Evolutionary conservation across 805 yeast species (phyloP), one percentile per base, ranked within the genome.

Genomic region (Cyberlindnera xishuangbannaensis): DNA sequence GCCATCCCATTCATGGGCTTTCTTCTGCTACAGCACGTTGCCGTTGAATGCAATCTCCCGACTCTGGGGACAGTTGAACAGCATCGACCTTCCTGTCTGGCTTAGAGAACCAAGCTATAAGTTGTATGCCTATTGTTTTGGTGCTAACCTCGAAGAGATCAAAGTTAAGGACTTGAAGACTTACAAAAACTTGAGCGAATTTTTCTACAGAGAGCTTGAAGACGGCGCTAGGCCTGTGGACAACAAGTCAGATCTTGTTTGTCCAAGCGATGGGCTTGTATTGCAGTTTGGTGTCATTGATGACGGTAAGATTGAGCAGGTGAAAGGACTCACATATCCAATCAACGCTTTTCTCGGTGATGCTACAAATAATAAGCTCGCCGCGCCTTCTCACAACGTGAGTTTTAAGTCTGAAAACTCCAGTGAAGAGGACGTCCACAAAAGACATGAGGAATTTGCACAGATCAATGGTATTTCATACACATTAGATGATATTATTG

Each of bases 191-290:
- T 69, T 92, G 37, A 80, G 90, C 9, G 96, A 92, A 48, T 92
- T 92, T 48, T 92, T 92, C 60, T 92, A 85, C 60, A 70, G 99
- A 44, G 74, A 73, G 33, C 71, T 92, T 26, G 74, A 67, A 48
- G 83, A 87, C 0, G 95, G 83, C 18, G 76, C 71, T 1, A 72
- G 98, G 44, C 95, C 95, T 2, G 60, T 92, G 17, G 77, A 72
- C 34, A 62, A 65, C n/a, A 69, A 70, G 13, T 64, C 78, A 3
- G 73, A 77, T 34, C 59, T 92, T 31, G 92, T 80, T 7, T 79
- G 92, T 22, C 99, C 99, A 4, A 78, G 95, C 37, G 99, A 92
- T 59, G 99, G 99, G 15, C 79, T 73, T 44, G 81, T 92, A 13
- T 64, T 92, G 39, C 88, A 85, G 48, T 72, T 85, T 39, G 99